These are phyloP conservation scores for Candida morakotiae DNA, from an alignment of 805 yeast species.

Conservation along the genomic window DNA sequence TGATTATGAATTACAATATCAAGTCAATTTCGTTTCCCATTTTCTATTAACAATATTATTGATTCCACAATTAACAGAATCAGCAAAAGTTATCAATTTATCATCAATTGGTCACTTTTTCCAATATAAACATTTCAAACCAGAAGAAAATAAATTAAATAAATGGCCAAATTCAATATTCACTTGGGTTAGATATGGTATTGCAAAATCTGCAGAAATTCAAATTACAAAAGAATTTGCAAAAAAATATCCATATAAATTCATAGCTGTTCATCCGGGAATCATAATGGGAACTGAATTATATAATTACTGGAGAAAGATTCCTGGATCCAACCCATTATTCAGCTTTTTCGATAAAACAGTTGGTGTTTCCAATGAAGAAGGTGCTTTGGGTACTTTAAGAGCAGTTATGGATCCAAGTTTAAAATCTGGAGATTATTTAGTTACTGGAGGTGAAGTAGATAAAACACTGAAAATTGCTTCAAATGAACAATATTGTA, in stretches of 20 bases:
- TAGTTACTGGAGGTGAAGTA: conserved; percentile 28
- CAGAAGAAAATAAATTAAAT: conserved; percentile 17
- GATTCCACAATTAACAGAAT: conserved; percentile 20
- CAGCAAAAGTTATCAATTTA: conserved; percentile 29
- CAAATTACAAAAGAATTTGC: conserved; percentile 27
- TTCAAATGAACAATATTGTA: conserved; percentile 15
- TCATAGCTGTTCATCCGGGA: conserved; percentile 39
- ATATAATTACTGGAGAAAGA: conserved; percentile 23
- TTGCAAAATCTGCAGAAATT: conserved; percentile 30
- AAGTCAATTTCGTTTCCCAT: conserved; percentile 34
- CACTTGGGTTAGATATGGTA: conserved; percentile 33
- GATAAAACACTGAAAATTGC: conserved; percentile 22
- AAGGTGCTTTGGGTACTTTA: conserved; percentile 31
- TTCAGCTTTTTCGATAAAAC: conserved; percentile 13
- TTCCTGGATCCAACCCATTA: conserved; percentile 16
- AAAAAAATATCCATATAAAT: conserved; percentile 24
- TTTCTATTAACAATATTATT: conserved; percentile 28
- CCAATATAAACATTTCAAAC: conserved; percentile 20
- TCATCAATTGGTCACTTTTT: conserved; percentile 31
- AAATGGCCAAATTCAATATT: conserved; percentile 20
- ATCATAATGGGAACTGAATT: conserved; percentile 30
- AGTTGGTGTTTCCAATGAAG: conserved; percentile 28
- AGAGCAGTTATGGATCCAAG: conserved; percentile 28
- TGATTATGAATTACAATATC: conserved; percentile 37
- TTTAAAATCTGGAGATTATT: conserved; percentile 25